Evolutionary conservation across 352 stramenopile genomes (phyloP), one percentile per base, ranked within the genome.

Genomic region (Phytophthora chlamydospora): DNA sequence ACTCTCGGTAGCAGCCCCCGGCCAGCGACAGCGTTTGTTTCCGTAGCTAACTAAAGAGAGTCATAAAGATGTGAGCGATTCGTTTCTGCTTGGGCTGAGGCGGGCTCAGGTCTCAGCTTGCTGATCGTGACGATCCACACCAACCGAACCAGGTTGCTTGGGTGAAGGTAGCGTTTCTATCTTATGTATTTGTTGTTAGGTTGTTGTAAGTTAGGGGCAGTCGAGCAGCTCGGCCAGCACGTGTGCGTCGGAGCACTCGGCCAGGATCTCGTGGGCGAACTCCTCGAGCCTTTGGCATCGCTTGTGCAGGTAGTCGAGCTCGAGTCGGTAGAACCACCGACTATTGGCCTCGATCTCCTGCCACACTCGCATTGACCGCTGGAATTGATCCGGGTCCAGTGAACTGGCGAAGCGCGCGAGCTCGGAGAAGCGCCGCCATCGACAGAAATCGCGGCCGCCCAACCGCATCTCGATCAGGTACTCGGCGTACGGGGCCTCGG

Each of bases 311-410:
- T 95, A 95, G 56, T 63, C 83, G 14, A 95, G 70, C 64, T 95
- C 85, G 16, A 95, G 76, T 9, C 83, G 85, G 66, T 91, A 86
- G 66, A 95, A 92, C 85, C 85, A 95, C 31, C 83, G 77, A 50
- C 82, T 89, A 12, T 54, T 62, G 19, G 75, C 75, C 19, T 85
- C 78, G 21, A 95, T 64, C 17, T 75, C 64, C 21, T 62, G 71
- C 85, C 85, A 95, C 21, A 71, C 70, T 14, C 58, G 58, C 53
- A 87, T 65, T 9, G 77, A 75, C 38, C 84, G 73, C 8, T 62
- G 70, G 58, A 85, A 91, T 58, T 87, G 76, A 61, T 71, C 80
- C 44, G 41, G 63, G 43, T 80, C 71, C 38, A 94, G 65, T 31
- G 71, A 72, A 38, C 64, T 64, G 39, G 84, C 78, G 45, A 94